These are phyloP conservation scores for Cyclotella sp. DNA, from an alignment of 108 stramenopile genomes.

Conservation along the genomic window DNA sequence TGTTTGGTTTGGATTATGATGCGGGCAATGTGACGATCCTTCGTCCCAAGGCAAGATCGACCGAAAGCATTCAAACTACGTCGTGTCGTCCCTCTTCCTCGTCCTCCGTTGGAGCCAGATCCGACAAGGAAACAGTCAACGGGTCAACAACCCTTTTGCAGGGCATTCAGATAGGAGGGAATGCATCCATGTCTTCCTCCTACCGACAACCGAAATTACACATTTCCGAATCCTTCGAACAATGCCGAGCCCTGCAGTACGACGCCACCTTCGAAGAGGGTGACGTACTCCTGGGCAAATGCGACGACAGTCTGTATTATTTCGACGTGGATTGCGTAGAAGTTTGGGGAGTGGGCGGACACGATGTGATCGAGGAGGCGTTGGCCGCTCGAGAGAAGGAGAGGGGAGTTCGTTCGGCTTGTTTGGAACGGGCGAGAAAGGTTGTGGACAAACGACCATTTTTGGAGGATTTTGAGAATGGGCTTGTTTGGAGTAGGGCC, in stretches of 20 bases:
- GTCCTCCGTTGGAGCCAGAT: background rate
- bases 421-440: slow-evolving; percentile 23
- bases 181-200: slow-evolving; percentile 20
- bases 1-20: slow-evolving; percentile 50
- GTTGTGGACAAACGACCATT: slow-evolving; percentile 43
- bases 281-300: slow-evolving; percentile 29
- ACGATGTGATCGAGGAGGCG: slow-evolving; percentile 28
- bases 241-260: slow-evolving; percentile 40
- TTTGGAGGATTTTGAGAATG: slow-evolving; percentile 45
- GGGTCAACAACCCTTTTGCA: slow-evolving; percentile 54
- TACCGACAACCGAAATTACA: slow-evolving; percentile 38
- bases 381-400: slow-evolving; percentile 26
- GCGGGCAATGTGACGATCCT: slow-evolving; percentile 49
- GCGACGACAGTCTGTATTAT: slow-evolving; percentile 29
- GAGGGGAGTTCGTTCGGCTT: slow-evolving; percentile 11
- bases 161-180: slow-evolving; percentile 3
- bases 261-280: slow-evolving; percentile 43
- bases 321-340: slow-evolving; percentile 52
- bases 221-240: slow-evolving; percentile 49
- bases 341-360: slow-evolving; percentile 49
- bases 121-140: slow-evolving; percentile 47
- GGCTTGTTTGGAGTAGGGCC: slow-evolving; percentile 12
- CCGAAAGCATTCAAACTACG: background rate
- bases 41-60: slow-evolving; percentile 34
- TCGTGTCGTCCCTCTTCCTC: background rate